These are phyloP conservation scores for Cystobasidium pallidum DNA, from an alignment of 1,284 basidiomycete genomes.

Conservation along the genomic window DNA sequence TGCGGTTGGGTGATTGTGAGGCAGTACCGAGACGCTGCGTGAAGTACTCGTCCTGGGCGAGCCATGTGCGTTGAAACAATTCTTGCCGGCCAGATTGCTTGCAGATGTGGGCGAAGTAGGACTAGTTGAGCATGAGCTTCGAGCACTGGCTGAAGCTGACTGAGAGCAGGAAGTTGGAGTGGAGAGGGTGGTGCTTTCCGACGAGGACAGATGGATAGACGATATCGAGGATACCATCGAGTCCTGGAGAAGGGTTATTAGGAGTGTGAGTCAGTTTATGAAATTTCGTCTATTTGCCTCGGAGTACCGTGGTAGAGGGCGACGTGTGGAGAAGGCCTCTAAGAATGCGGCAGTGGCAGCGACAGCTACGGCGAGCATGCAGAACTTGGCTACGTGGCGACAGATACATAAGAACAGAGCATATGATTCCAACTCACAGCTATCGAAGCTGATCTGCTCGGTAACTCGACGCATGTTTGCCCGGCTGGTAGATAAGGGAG, in stretches of 20 bases:
- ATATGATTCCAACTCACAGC: constrained; percentile 17
- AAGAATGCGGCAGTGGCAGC: too few relatives aligned
- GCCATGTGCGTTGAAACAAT: neutral
- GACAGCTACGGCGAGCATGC: too few relatives aligned
- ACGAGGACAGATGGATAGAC: neutral
- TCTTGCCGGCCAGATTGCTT: neutral
- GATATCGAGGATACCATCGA: constrained; percentile 15
- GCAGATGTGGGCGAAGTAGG: neutral
- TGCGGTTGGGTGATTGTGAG: neutral
- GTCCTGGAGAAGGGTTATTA: constrained; percentile 1
- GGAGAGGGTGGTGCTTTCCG: constrained; percentile 8
- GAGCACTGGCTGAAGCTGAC: neutral
- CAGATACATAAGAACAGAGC: neutral
- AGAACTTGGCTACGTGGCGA: too few relatives aligned
- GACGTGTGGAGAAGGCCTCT: too few relatives aligned
- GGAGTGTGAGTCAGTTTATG: neutral
- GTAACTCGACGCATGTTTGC: neutral
- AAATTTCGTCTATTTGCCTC: too few relatives aligned
- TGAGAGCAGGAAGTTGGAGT: constrained; percentile 12
- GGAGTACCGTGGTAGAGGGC: neutral
- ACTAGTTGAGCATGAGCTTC: neutral
- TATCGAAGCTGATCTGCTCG: constrained; percentile 16
- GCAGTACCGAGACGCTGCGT: neutral
- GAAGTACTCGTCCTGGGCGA: constrained; percentile 1
- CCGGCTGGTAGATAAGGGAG: neutral